phyloP scores from a whole-genome alignment of 108 stramenopile genomes.

The Hondaea fermentalgiana region DNA sequence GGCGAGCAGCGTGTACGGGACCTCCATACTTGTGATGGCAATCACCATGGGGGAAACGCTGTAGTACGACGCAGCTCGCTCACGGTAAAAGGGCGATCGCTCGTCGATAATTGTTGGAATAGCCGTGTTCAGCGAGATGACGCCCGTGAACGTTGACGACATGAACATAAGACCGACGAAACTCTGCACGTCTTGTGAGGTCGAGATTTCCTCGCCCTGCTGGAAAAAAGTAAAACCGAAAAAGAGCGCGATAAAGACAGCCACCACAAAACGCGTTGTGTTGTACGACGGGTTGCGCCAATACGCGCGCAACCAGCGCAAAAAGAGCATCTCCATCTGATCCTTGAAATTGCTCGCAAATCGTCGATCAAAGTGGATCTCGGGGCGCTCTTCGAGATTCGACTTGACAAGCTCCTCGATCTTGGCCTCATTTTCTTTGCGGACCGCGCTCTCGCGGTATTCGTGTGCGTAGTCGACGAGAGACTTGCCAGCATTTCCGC shows the following conservation, averaged over 20 bases:
- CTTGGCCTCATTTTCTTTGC: background rate
- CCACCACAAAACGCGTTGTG: slow-evolving; percentile 26
- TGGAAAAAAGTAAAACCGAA: slow-evolving; percentile 36
- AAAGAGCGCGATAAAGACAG: slow-evolving; percentile 34
- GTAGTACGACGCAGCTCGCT: slow-evolving; percentile 46
- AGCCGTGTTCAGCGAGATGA: slow-evolving; percentile 34
- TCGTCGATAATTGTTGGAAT: slow-evolving; percentile 43
- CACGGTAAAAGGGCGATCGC: slow-evolving; percentile 52
- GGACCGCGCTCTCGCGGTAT: background rate
- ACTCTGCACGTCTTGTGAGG: background rate
- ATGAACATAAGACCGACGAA: background rate
- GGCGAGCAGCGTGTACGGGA: background rate
- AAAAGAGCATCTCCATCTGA: background rate
- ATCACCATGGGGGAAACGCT: background rate
- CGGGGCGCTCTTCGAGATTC: background rate
- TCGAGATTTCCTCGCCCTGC: background rate
- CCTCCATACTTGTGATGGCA: background rate
- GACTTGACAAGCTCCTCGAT: background rate
- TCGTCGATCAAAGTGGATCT: background rate
- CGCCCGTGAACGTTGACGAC: slow-evolving; percentile 29
- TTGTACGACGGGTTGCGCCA: slow-evolving; percentile 55
- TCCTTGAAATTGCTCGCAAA: background rate
- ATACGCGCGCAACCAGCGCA: slow-evolving; percentile 21
- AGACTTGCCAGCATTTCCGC: slow-evolving; percentile 28
- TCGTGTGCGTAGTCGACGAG: slow-evolving; percentile 22